These are phyloP conservation scores for Rubroshorea leprosula DNA, from an alignment of 345 rosid species.

Conservation along the genomic window DNA sequence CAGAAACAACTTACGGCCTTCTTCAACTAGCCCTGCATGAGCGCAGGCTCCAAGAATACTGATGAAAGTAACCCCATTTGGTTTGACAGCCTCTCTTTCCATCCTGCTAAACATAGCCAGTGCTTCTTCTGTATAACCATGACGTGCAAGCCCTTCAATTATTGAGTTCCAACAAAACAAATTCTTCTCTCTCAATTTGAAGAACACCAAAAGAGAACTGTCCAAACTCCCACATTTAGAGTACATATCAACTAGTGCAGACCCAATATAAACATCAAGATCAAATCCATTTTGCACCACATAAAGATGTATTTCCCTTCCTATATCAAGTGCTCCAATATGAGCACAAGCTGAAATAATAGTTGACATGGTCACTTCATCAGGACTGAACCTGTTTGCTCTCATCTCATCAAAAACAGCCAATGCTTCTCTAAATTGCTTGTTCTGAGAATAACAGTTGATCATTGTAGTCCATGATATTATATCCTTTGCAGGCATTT, in stretches of 20 bases:
- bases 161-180: conserved; percentile 81
- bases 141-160: conserved; percentile 72
- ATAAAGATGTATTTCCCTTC: conserved; percentile 60
- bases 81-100: conserved; percentile 43
- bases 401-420: conserved; percentile 50
- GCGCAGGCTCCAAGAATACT: conserved; percentile 73
- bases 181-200: conserved; percentile 57
- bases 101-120: conserved; percentile 55
- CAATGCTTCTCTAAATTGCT: conserved; percentile 54
- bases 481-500: conserved; percentile 52
- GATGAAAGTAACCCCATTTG: conserved; percentile 66
- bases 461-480: conserved; percentile 87
- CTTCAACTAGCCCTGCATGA: conserved; percentile 78
- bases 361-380: conserved; percentile 62
- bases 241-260: conserved; percentile 79
- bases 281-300: conserved; percentile 40
- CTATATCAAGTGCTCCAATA: conserved; percentile 62
- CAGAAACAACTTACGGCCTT: conserved; percentile 46
- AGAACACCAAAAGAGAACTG: conserved; percentile 57
- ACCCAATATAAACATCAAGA: conserved; percentile 73
- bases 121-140: conserved; percentile 61
- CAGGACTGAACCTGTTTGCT: conserved; percentile 41
- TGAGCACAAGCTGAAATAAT: conserved; percentile 84
- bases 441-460: conserved; percentile 56
- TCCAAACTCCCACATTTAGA: conserved; percentile 75